Base-by-base conservation (phyloP, 148 eudicot species). In the Hydrangea macrophylla region DNA sequence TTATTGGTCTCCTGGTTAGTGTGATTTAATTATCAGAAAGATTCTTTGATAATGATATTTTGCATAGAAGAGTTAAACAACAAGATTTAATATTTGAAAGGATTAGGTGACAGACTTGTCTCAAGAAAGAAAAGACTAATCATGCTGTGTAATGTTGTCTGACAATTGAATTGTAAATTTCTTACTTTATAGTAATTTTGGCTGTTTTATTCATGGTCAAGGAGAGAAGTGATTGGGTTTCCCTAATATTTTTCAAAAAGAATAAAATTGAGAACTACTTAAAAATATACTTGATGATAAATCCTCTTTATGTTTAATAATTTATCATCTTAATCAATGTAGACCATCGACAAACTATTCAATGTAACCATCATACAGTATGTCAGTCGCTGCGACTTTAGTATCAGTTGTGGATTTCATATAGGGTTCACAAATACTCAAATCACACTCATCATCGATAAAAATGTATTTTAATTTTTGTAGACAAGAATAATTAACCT, bases 21-120 rank as follows among this genome's bases (percentile, higher is more conserved):
- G 63, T 69, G 73, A 67, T 61, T 59, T 70, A 65, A 65, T 74
- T 62, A 75, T 62, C 70, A 64, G 15, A 79, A 70, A 79, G 82
- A 79, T 79, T 79, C 79, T 62, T 51, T 74, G 79, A 70, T 27
- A 79, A 62, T 75, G 76, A 75, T 75, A 55, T 70, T 57, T 20
- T 66, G 48, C 50, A 57, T 55, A 35, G 15, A 73, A 65, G 71
- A 65, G 78, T 74, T 74, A 78, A 75, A 69, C 24, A 32, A 36
- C 37, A 36, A 50, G 61, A 42, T 66, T 28, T 62, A 55, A 40
- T 58, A 55, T 55, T 37, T 30, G 65, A 27, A 35, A 6, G 12
- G 62, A 25, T 68, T 8, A 22, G 53, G 45, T 55, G 69, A 17
- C 42, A 58, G 59, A 28, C 17, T 27, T 45, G 70, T 66, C 71